Percentiles rank a stretch among this genome's conserved stretches.
These are phyloP conservation scores for Populus tremula DNA, from an alignment of 345 rosid species.

Conservation along the genomic window DNA sequence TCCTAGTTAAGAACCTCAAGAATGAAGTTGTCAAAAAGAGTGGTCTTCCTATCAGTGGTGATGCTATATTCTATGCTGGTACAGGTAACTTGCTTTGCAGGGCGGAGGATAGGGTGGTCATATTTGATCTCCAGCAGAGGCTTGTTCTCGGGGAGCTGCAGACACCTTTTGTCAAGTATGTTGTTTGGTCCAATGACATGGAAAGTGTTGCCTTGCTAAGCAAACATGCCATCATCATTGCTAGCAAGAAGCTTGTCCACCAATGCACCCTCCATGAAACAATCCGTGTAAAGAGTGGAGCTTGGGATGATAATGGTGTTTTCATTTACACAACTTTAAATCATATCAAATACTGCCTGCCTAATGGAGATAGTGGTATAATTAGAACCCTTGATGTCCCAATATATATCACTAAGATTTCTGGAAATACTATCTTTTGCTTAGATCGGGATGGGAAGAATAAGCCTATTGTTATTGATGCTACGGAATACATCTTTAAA, in stretches of 20 bases:
- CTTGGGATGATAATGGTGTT: constrained; percentile 94
- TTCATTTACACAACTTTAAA: constrained; percentile 84
- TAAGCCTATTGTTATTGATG: constrained; percentile 60
- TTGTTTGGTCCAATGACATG: constrained; percentile 94
- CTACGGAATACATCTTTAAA: constrained; percentile 89
- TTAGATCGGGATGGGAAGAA: constrained; percentile 90
- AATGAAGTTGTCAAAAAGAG: constrained; percentile 82
- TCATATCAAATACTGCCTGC: constrained; percentile 90
- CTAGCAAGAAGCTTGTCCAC: constrained; percentile 77
- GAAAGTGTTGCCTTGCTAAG: constrained; percentile 92
- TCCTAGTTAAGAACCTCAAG: constrained; percentile 67
- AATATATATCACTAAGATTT: constrained; percentile 74
- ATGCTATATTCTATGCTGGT: constrained; percentile 90
- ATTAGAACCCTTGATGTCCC: constrained; percentile 83
- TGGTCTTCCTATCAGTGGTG: constrained; percentile 63
- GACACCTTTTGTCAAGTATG: constrained; percentile 71
- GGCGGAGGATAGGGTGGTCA: constrained; percentile 78
- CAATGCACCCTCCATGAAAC: constrained; percentile 92
- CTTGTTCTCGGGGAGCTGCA: constrained; percentile 81
- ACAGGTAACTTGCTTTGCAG: constrained; percentile 81
- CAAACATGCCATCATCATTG: constrained; percentile 81
- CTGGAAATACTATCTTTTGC: constrained; percentile 64
- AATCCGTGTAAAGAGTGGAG: constrained; percentile 89
- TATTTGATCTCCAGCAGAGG: constrained; percentile 89
- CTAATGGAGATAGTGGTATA: constrained; percentile 88